Conservation (phyloP, 208 protist species). For the Crithidia brevicula region DNA sequence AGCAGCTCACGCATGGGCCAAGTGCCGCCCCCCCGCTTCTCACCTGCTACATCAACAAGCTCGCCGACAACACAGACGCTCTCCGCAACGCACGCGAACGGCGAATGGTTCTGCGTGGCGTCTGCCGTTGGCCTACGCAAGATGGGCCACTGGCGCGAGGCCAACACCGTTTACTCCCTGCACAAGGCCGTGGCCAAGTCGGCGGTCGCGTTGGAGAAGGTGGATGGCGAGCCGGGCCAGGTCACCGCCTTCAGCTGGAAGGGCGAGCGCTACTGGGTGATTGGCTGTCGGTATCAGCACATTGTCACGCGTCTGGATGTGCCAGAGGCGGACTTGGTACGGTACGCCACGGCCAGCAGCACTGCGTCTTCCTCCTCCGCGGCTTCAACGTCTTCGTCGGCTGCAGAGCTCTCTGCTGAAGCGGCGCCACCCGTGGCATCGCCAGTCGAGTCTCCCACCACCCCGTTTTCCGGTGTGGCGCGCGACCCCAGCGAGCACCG, state of each 20-base stretch:
- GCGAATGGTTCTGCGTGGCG: conserved; percentile 36
- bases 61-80: neutral
- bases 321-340: conserved; percentile 64
- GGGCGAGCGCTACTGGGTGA: conserved; percentile 70
- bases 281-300: conserved; percentile 61
- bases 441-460: neutral
- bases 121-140: conserved; percentile 66
- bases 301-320: conserved; percentile 68
- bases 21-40: neutral
- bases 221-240: conserved; percentile 75
- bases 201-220: conserved; percentile 58
- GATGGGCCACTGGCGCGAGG: conserved; percentile 67
- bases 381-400: neutral
- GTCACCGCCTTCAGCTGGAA: conserved; percentile 53
- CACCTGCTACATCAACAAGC: neutral
- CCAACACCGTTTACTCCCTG: conserved; percentile 35
- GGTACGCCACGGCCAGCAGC: conserved; percentile 31
- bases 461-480: neutral
- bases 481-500: neutral
- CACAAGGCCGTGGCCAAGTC: conserved; percentile 36
- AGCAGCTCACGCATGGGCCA: neutral
- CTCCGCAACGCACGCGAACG: neutral
- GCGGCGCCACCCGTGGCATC: neutral
- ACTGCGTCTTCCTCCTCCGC: neutral
- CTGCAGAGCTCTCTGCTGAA: neutral